Percentiles rank a stretch among this genome's conserved stretches.
Evolutionary conservation across 2,329 filamentous ascomycete genomes (phyloP).

Genomic region (Penicillium freii): DNA sequence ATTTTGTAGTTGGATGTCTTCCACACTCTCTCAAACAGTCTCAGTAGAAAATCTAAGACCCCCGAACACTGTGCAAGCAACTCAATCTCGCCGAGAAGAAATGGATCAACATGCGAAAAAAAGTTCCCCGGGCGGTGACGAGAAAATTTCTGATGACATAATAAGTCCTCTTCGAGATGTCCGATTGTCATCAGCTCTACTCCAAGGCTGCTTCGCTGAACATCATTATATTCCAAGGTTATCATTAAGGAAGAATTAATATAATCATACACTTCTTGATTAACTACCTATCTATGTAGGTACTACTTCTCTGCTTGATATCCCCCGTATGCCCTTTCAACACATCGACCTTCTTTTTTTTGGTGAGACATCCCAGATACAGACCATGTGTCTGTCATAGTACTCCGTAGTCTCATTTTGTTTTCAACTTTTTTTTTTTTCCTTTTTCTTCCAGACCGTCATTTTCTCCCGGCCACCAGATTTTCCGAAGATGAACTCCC

Average conservation of each 20-base stretch:
- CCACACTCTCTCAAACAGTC: slow-evolving; percentile 2
- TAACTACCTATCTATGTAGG: neutral
- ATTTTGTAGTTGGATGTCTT: neutral
- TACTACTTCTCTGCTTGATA: neutral
- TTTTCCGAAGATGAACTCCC: neutral
- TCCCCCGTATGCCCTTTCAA: neutral
- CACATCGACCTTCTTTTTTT: neutral
- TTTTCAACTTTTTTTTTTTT: neutral
- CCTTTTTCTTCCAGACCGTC: neutral
- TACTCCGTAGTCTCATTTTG: neutral
- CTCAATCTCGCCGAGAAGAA: slow-evolving; percentile 15
- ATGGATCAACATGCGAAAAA: slow-evolving; percentile 36
- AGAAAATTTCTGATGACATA: slow-evolving; percentile 19
- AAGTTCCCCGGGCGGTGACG: slow-evolving; percentile 30
- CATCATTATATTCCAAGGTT: neutral
- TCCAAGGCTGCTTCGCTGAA: neutral
- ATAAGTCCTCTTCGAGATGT: neutral
- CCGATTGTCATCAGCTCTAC: neutral
- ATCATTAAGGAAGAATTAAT: neutral
- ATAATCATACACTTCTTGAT: neutral
- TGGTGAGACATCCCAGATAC: neutral
- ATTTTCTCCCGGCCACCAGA: neutral
- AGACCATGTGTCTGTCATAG: neutral
- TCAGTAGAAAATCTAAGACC: slow-evolving; percentile 12
- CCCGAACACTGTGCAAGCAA: slow-evolving; percentile 12